A percentile compares a stretch with the other conserved stretches of the same genome.
Evolutionary conservation across 1,139 yeast genomes (phyloP).

Genomic region (Candida sojae): DNA sequence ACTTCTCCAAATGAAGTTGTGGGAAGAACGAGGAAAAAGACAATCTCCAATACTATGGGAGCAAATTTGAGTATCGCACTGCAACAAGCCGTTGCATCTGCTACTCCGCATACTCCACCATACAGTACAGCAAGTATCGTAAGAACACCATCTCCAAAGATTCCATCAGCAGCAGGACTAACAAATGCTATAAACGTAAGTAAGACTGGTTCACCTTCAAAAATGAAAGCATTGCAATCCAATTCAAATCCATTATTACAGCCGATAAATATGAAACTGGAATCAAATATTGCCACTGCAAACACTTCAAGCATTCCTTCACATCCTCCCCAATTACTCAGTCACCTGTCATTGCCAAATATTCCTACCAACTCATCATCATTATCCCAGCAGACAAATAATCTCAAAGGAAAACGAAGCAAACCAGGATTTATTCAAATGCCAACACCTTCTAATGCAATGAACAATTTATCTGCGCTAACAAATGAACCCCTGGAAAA

Average conservation of each 20-base stretch:
- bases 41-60: conserved; percentile 39
- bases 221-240: conserved; percentile 57
- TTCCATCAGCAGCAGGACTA: conserved; percentile 28
- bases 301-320: neutral
- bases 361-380: conserved; percentile 8
- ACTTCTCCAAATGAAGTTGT: conserved; percentile 21
- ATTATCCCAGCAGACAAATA: conserved; percentile 5
- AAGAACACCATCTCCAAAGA: conserved; percentile 45
- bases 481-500: conserved; percentile 27
- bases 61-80: conserved; percentile 2
- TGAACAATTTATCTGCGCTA: conserved; percentile 35
- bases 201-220: conserved; percentile 44
- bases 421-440: conserved; percentile 49
- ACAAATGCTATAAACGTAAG: conserved; percentile 18
- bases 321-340: conserved; percentile 12
- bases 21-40: conserved; percentile 33
- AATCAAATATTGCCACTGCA: conserved; percentile 3
- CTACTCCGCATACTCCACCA: conserved; percentile 10
- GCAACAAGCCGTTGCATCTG: conserved; percentile 11
- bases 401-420: conserved; percentile 21
- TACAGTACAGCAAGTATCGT: conserved; percentile 41
- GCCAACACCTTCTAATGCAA: conserved; percentile 46
- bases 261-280: conserved; percentile 55
- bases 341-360: conserved; percentile 17
- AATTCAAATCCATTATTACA: conserved; percentile 54